phyloP scores from a whole-genome alignment of 441 rosid species.

The Breynia disticha region DNA sequence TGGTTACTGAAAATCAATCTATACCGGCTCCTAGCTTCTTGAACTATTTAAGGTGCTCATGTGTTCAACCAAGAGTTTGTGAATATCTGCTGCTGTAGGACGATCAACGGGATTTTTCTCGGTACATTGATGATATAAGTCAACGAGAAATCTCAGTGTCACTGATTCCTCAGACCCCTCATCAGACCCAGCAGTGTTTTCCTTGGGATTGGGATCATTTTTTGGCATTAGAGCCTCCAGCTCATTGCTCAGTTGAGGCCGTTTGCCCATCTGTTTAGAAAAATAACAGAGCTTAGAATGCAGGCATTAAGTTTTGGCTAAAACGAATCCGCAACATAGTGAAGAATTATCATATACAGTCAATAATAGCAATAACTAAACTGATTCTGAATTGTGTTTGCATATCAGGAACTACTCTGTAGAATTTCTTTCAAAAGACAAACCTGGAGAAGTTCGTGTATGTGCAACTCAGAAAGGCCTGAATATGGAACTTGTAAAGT shows the following conservation, averaged over 20 bases:
- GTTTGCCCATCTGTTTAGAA: conserved; percentile 50
- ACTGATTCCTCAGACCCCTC: conserved; percentile 32
- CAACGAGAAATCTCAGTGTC: conserved; percentile 52
- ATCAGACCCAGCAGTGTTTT: conserved; percentile 20
- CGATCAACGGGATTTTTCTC: conserved; percentile 61
- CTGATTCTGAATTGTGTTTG: too few relatives aligned
- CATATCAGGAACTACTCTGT: neutral
- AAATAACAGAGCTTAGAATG: neutral
- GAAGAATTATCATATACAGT: neutral
- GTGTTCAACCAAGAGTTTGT: conserved; percentile 34
- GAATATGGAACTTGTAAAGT: conserved; percentile 73
- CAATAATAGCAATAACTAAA: too few relatives aligned
- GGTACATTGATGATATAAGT: conserved; percentile 57
- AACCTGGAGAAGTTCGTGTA: conserved; percentile 77
- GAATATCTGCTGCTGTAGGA: conserved; percentile 50
- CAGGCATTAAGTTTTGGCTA: conserved; percentile 1
- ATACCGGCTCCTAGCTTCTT: conserved; percentile 15
- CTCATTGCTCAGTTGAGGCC: conserved; percentile 54
- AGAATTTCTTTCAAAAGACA: conserved; percentile 2
- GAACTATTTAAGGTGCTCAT: conserved; percentile 15
- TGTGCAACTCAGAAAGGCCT: conserved; percentile 47
- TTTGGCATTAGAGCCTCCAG: conserved; percentile 36
- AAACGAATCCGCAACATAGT: neutral
- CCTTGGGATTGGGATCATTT: conserved; percentile 26
- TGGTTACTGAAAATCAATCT: conserved; percentile 8